A percentile compares a stretch with the other conserved stretches of the same genome.
Conservation (phyloP, 352 stramenopile species). For the Thalassiosira livingstoniorum region DNA sequence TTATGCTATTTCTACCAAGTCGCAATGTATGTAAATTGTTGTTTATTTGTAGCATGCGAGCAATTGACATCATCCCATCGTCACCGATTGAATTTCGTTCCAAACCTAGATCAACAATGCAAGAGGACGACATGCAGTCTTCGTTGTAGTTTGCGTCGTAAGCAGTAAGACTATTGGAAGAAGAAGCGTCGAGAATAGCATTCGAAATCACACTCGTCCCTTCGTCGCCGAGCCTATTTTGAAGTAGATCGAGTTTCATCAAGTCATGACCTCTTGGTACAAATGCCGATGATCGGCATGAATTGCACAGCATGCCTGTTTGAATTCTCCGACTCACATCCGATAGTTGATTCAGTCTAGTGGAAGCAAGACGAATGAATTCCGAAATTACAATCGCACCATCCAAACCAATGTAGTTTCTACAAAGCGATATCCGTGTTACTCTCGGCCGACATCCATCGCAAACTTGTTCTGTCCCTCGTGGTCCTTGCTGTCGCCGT, state of each 20-base stretch:
- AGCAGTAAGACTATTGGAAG: background rate
- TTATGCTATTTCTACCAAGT: constrained; percentile 35
- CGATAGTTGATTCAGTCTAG: too few species aligned
- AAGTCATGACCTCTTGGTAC: background rate
- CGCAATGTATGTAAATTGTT: constrained; percentile 25
- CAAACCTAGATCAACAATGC: constrained; percentile 29
- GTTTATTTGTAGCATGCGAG: constrained; percentile 27
- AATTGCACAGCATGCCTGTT: too few species aligned
- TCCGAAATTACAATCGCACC: constrained; percentile 22
- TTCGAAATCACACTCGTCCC: constrained; percentile 18
- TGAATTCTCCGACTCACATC: too few species aligned
- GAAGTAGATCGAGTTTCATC: constrained; percentile 25
- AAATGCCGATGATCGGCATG: too few species aligned
- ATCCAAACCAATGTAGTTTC: constrained; percentile 26
- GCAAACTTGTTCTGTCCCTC: constrained; percentile 12
- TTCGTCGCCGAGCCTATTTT: constrained; percentile 28
- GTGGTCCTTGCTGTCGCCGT: too few species aligned
- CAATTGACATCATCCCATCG: constrained; percentile 19
- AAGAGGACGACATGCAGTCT: background rate
- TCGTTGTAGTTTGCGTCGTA: background rate
- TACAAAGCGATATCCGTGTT: constrained; percentile 24
- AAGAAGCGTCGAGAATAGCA: constrained; percentile 12
- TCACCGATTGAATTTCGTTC: constrained; percentile 31
- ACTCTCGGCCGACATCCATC: constrained; percentile 12
- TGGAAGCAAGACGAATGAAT: constrained; percentile 17